Percentiles rank a stretch among this genome's conserved stretches.
Evolutionary conservation across 331 rosid species (phyloP).

Genomic region (Rhamnella rubrinervis): DNA sequence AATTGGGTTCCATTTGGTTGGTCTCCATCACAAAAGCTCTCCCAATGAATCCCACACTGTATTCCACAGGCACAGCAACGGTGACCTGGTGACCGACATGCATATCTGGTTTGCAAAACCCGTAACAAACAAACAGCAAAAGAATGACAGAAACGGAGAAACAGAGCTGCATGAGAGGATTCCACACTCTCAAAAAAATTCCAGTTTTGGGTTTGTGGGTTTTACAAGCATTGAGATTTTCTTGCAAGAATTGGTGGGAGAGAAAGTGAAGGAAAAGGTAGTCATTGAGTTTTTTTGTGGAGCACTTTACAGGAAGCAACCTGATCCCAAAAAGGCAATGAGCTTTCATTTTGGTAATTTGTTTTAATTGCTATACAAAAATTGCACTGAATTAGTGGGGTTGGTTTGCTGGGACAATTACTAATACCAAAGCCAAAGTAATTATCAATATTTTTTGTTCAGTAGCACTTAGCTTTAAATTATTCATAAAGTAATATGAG

Average conservation of each 20-base stretch:
- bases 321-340: too few relatives aligned
- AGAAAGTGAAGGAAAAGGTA: too few relatives aligned
- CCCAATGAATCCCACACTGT: conserved; percentile 52
- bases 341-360: too few relatives aligned
- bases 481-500: too few relatives aligned
- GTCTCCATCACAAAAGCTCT: conserved; percentile 58
- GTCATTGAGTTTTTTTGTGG: too few relatives aligned
- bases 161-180: conserved; percentile 46
- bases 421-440: too few relatives aligned
- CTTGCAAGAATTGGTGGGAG: background rate
- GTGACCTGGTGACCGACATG: conserved; percentile 43
- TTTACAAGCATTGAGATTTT: conserved; percentile 4
- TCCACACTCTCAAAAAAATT: background rate
- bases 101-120: conserved; percentile 44
- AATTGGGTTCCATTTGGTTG: conserved; percentile 46
- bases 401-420: too few relatives aligned
- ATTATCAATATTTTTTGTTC: too few relatives aligned
- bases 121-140: conserved; percentile 23
- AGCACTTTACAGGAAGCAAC: too few relatives aligned
- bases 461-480: too few relatives aligned
- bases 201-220: background rate
- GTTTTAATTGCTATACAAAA: too few relatives aligned
- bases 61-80: conserved; percentile 53
- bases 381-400: too few relatives aligned
- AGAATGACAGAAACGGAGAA: conserved; percentile 31